A percentile compares a stretch with the other conserved stretches of the same genome.
phyloP scores from a whole-genome alignment of 495 filamentous ascomycete species.

The Penicillium simplicissimum region DNA sequence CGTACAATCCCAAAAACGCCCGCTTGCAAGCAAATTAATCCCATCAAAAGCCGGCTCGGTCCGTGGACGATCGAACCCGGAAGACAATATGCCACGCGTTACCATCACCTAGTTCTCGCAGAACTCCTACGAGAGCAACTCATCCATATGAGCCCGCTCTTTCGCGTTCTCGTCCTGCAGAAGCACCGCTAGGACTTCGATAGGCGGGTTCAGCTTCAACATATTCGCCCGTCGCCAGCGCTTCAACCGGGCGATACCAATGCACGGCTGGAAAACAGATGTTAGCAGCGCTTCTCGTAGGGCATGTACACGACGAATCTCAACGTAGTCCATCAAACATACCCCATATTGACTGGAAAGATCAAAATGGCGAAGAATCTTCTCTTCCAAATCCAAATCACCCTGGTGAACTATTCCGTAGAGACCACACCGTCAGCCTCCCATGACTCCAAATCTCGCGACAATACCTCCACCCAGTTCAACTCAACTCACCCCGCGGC shows the following conservation, averaged over 20 bases:
- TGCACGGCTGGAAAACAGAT: slow-evolving; percentile 65
- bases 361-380: slow-evolving; percentile 86
- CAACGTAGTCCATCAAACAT: slow-evolving; percentile 39
- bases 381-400: slow-evolving; percentile 71
- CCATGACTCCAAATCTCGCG: not conserved
- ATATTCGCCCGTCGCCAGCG: slow-evolving; percentile 85
- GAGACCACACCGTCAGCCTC: not conserved
- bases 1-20: slow-evolving; percentile 7
- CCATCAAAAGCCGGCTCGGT: not conserved
- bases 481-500: slow-evolving; percentile 42
- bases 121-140: slow-evolving; percentile 57
- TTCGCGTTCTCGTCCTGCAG: slow-evolving; percentile 60
- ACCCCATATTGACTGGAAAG: slow-evolving; percentile 86
- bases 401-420: slow-evolving; percentile 64
- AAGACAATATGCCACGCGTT: not conserved
- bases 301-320: too few species aligned
- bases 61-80: not conserved
- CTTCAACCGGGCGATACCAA: slow-evolving; percentile 77
- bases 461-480: not conserved
- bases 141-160: slow-evolving; percentile 77
- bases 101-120: not conserved
- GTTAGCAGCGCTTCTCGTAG: slow-evolving; percentile 17
- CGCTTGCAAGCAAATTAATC: not conserved
- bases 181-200: slow-evolving; percentile 88
- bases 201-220: slow-evolving; percentile 78